Evolutionary conservation across 2,329 filamentous ascomycete species (phyloP), one percentile per base, ranked within the genome.

Genomic region (Pseudogymnoascus sp.): DNA sequence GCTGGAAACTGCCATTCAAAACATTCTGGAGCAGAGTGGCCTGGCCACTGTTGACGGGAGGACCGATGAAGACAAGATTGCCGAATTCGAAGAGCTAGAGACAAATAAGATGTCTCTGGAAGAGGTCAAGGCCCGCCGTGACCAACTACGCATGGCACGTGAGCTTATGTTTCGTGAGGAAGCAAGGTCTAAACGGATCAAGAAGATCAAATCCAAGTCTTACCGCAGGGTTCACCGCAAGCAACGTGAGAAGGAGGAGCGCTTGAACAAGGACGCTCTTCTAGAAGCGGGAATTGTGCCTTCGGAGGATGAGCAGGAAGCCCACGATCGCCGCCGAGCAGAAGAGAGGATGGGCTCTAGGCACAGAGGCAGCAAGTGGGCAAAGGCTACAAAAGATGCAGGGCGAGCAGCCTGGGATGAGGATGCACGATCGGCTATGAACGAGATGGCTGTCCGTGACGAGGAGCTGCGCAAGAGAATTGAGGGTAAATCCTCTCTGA

Each of bases 131-230:
- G 87, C 87, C 57, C 81, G 90, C 22, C 81, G 87, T 61, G 85
- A 87, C 57, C 86, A 92, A 70, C 82, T 93, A 61, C 86, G 94
- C 11, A 86, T 86, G 72, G 86, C 90, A 65, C 83, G 94, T 67
- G 93, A 97, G 69, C 77, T 96, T 6, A 82, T 93, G 66, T 96
- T 95, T 68, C 84, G 92, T 9, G 93, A 97, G 75, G 88, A 95
- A 70, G 87, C 92, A 43, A 88, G 92, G 61, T 85, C 92, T 6
- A 95, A 92, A 76, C 87, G 94, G 22, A 91, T 99, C 76, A 96
- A 97, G 78, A 97, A 97, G 79, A 99, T 99, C 77, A 99, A 99
- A 81, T 95, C 90, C 72, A 99, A 97, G 74, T 85, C 92, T 0
- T 99, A 96, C 72, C 89, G 93, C 61, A 87, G 92, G 47, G 88